These are phyloP conservation scores for Lichtheimia ramosa DNA, from an alignment of 371 early-diverging fungal genomes.

Conservation along the genomic window DNA sequence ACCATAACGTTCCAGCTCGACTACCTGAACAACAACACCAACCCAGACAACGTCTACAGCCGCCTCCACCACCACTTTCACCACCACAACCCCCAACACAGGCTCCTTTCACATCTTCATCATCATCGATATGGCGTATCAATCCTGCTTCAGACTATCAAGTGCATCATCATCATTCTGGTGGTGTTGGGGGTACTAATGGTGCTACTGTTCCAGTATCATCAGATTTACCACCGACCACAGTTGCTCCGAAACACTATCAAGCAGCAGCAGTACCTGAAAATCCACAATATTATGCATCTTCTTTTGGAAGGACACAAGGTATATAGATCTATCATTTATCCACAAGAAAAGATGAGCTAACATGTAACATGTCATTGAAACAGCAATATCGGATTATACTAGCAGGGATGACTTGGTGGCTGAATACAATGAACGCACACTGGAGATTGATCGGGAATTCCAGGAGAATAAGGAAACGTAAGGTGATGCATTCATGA, in stretches of 20 bases:
- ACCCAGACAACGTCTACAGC: background rate
- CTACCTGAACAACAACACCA: background rate
- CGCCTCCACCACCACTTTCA: background rate
- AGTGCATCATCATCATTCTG: background rate
- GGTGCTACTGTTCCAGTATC: background rate
- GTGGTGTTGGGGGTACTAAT: no score
- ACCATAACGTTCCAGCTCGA: background rate
- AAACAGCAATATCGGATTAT: no score
- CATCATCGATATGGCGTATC: background rate
- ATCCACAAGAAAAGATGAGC: no score
- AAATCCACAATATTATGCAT: constrained; percentile 5
- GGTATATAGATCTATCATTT: no score
- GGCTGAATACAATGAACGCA: constrained; percentile 9
- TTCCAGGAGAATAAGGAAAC: constrained; percentile 17
- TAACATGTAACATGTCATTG: no score
- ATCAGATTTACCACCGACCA: background rate
- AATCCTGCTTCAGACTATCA: background rate
- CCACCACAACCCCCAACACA: background rate
- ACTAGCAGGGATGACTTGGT: background rate
- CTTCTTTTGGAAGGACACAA: background rate
- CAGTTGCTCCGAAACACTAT: background rate
- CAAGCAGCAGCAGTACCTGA: constrained; percentile 6
- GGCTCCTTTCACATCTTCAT: background rate
- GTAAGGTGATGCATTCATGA: constrained; percentile 1
- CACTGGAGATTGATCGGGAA: constrained; percentile 12